Conservation (phyloP, 2,329 filamentous ascomycete species). For the Cercospora nicotianae region DNA sequence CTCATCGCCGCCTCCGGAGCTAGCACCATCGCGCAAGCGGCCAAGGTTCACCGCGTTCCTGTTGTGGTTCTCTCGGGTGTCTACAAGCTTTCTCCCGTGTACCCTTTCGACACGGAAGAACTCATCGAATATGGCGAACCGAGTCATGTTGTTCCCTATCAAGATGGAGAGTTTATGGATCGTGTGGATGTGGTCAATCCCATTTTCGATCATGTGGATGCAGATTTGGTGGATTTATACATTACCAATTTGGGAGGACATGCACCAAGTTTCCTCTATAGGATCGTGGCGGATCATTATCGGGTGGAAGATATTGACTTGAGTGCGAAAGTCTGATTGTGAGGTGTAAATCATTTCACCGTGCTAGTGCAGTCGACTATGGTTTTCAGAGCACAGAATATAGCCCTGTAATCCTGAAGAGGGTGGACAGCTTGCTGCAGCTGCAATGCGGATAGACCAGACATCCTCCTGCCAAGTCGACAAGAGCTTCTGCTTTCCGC, state of each 20-base stretch:
- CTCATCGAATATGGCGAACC: slow-evolving; percentile 86
- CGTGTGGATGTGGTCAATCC: slow-evolving; percentile 76
- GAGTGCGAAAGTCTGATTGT: slow-evolving; percentile 11
- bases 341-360: not conserved
- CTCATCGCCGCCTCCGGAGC: slow-evolving; percentile 84
- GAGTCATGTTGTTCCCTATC: slow-evolving; percentile 71
- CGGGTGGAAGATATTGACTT: slow-evolving; percentile 68
- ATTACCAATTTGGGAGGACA: slow-evolving; percentile 80
- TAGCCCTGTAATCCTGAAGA: not conserved
- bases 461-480: not conserved
- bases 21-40: slow-evolving; percentile 77
- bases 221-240: slow-evolving; percentile 74
- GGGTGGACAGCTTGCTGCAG: too few relatives aligned
- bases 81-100: slow-evolving; percentile 90
- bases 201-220: slow-evolving; percentile 77
- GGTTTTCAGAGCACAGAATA: not conserved
- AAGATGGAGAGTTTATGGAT: slow-evolving; percentile 76
- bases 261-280: slow-evolving; percentile 70
- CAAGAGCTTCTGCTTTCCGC: not conserved
- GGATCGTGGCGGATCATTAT: slow-evolving; percentile 74
- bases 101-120: slow-evolving; percentile 77
- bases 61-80: slow-evolving; percentile 88
- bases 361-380: not conserved
- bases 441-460: not conserved
- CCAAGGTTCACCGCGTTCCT: slow-evolving; percentile 75